phyloP scores from a whole-genome alignment of 106 monocot species.

The Dendrobium chrysotoxum region DNA sequence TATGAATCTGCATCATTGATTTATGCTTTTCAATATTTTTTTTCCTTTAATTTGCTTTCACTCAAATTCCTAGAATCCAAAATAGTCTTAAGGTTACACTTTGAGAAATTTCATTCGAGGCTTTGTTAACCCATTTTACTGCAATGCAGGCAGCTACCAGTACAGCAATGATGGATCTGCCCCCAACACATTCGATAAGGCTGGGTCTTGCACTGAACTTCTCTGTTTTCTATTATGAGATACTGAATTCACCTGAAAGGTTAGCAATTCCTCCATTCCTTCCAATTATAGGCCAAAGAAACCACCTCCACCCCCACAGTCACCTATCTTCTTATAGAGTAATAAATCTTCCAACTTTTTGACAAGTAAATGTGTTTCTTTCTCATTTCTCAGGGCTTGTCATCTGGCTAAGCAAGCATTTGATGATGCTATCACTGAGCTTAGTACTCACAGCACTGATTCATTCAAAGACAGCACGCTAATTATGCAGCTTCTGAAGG shows the following conservation, averaged over 20 bases:
- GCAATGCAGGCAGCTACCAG: slow-evolving; percentile 37
- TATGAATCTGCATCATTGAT: background rate
- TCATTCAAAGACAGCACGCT: slow-evolving; percentile 20
- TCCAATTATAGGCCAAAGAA: background rate
- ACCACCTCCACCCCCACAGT: background rate
- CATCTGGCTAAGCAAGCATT: slow-evolving; percentile 38
- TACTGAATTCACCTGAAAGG: slow-evolving; percentile 57
- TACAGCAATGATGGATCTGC: slow-evolving; percentile 42
- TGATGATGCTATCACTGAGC: slow-evolving; percentile 28
- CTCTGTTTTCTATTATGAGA: slow-evolving; percentile 69
- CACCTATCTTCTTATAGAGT: background rate
- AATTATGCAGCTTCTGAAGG: slow-evolving; percentile 37
- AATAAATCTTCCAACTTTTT: background rate
- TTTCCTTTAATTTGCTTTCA: background rate
- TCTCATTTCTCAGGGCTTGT: slow-evolving; percentile 22
- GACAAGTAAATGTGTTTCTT: background rate
- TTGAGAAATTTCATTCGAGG: background rate
- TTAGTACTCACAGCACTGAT: slow-evolving; percentile 18
- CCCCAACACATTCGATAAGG: slow-evolving; percentile 47
- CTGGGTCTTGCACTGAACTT: slow-evolving; percentile 59
- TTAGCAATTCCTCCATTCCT: background rate
- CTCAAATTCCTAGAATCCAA: background rate
- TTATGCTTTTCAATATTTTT: background rate
- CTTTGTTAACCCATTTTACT: background rate
- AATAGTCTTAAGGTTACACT: background rate